These are phyloP conservation scores for Thamnidium elegans DNA, from an alignment of 192 early-diverging fungal species.

Conservation along the genomic window DNA sequence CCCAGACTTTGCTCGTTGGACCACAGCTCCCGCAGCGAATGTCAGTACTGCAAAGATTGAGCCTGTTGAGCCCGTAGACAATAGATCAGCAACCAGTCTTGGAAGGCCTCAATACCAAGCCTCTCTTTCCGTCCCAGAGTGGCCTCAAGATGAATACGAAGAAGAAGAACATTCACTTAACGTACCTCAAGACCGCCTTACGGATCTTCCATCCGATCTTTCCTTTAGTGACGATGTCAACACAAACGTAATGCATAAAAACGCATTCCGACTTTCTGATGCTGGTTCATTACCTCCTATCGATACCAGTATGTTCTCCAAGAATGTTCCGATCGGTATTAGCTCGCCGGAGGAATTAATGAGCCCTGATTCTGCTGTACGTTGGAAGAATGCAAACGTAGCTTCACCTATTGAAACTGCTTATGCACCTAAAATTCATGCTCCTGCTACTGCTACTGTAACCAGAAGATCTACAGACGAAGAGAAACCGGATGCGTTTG, in stretches of 20 bases:
- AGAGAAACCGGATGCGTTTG: slow-evolving; percentile 6
- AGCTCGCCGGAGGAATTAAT: neutral
- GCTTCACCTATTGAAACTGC: slow-evolving; percentile 18
- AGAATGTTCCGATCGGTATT: neutral
- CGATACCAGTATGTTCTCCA: neutral
- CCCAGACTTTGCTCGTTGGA: slow-evolving; percentile 27
- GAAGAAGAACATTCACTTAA: neutral
- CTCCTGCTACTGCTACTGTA: neutral
- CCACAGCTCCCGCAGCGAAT: neutral
- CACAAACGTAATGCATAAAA: slow-evolving; percentile 1
- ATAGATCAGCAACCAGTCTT: neutral
- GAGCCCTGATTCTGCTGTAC: slow-evolving; percentile 3
- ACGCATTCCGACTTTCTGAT: slow-evolving; percentile 9
- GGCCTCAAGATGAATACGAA: neutral
- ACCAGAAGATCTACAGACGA: neutral
- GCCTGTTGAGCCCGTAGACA: neutral
- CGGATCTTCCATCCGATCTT: no score
- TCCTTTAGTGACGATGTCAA: neutral
- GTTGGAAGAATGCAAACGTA: slow-evolving; percentile 19
- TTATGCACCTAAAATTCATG: slow-evolving; percentile 1
- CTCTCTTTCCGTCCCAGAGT: neutral
- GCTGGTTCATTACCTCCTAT: slow-evolving; percentile 8
- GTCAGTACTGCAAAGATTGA: neutral
- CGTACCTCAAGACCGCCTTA: neutral
- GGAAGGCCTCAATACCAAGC: neutral